Conservation (phyloP, 352 stramenopile genomes). For the Pythium rhizo-oryzae region DNA sequence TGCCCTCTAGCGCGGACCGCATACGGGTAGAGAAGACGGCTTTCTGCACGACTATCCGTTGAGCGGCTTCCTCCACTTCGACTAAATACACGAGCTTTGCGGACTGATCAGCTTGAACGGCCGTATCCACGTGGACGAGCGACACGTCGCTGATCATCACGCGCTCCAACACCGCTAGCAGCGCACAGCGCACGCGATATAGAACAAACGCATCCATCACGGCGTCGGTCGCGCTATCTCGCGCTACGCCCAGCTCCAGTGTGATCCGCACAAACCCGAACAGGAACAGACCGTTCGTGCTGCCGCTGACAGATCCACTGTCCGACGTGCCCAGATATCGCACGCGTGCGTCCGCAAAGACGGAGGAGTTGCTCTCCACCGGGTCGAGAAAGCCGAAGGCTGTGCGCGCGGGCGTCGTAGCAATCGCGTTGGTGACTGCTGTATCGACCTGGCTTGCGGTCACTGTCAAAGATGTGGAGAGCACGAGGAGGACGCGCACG, state of each 20-base stretch:
- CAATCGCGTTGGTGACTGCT: background rate
- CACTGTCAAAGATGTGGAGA: background rate
- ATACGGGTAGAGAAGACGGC: constrained; percentile 18
- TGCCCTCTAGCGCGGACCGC: background rate
- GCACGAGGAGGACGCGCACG: background rate
- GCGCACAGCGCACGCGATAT: constrained; percentile 25
- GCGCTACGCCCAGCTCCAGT: constrained; percentile 14
- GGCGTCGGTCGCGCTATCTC: background rate
- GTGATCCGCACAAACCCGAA: constrained; percentile 20
- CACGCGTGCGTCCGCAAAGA: background rate
- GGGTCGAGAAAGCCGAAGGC: constrained; percentile 19
- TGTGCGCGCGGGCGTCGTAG: background rate
- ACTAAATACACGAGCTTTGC: constrained; percentile 20
- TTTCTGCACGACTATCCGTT: constrained; percentile 21
- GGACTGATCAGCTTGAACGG: background rate
- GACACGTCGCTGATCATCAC: constrained; percentile 16
- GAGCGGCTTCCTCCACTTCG: constrained; percentile 22
- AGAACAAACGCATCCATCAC: constrained; percentile 17
- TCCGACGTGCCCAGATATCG: background rate
- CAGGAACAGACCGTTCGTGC: too few species aligned
- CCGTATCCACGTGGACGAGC: background rate
- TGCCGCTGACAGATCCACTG: background rate
- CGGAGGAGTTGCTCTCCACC: background rate
- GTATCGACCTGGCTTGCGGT: background rate
- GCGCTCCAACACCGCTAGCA: constrained; percentile 29